Evolutionary conservation across 2,329 filamentous ascomycete genomes (phyloP).

Genomic region (Simplicillium aogashimaense): DNA sequence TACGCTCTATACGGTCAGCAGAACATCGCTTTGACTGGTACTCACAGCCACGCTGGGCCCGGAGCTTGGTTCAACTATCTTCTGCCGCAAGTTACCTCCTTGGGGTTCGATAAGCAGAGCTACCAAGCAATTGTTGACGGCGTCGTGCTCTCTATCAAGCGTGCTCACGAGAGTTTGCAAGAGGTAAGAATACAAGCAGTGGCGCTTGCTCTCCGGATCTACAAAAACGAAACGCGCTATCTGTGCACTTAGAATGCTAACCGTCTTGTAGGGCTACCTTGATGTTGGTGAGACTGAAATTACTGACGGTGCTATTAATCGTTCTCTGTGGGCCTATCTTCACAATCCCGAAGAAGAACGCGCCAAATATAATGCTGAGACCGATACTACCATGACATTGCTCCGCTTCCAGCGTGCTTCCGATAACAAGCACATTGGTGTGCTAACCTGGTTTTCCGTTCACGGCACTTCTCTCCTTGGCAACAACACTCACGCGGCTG

Average conservation of each 20-base stretch:
- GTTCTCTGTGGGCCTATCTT: constrained; percentile 80
- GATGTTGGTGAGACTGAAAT: constrained; percentile 62
- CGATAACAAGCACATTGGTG: constrained; percentile 67
- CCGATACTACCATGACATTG: constrained; percentile 57
- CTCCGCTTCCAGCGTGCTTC: constrained; percentile 66
- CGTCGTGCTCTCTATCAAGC: constrained; percentile 67
- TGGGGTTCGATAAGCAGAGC: constrained; percentile 78
- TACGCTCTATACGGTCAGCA: constrained; percentile 68
- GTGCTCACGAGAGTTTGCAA: constrained; percentile 53
- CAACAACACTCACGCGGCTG: constrained; percentile 84
- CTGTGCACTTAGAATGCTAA: no score
- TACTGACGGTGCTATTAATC: constrained; percentile 73
- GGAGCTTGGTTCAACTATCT: constrained; percentile 94
- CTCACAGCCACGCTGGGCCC: constrained; percentile 85
- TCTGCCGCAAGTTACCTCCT: constrained; percentile 79
- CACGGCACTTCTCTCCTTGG: constrained; percentile 87
- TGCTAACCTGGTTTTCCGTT: constrained; percentile 84
- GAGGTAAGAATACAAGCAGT: constrained; percentile 23
- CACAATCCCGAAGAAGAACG: constrained; percentile 75
- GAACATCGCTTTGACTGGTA: constrained; percentile 85
- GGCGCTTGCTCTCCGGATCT: no score
- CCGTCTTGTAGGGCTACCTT: constrained; percentile 45
- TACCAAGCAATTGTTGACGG: constrained; percentile 86
- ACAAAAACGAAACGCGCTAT: no score
- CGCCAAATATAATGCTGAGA: constrained; percentile 47